Percentiles rank a stretch among this genome's conserved stretches.
Evolutionary conservation across 192 early-diverging fungal genomes (phyloP).

Genomic region (Coemansia guatemalensis): DNA sequence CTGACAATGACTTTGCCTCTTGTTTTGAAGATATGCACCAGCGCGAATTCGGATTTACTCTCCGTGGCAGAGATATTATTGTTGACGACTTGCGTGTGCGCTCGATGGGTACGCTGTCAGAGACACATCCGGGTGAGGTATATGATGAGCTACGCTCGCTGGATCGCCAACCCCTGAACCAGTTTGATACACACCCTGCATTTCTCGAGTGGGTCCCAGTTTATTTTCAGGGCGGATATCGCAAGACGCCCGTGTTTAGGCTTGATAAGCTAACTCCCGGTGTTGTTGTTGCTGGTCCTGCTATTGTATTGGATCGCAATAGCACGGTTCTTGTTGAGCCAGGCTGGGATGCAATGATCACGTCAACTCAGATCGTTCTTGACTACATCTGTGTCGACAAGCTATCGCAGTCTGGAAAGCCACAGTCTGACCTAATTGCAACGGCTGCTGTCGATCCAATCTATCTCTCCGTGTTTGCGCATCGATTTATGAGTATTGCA

Average conservation of each 20-base stretch:
- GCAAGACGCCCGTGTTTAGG: conserved; percentile 69
- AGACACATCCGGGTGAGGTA: conserved; percentile 31
- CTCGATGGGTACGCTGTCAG: conserved; percentile 61
- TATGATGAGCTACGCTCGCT: conserved; percentile 54
- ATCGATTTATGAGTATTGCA: conserved; percentile 97
- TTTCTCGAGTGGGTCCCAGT: conserved; percentile 55
- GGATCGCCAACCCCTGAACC: neutral
- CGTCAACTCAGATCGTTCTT: conserved; percentile 62
- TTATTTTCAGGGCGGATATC: conserved; percentile 79
- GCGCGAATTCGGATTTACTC: conserved; percentile 95
- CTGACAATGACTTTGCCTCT: conserved; percentile 54
- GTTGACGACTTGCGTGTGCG: conserved; percentile 94
- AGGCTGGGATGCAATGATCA: conserved; percentile 72
- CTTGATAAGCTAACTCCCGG: conserved; percentile 67
- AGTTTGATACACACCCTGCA: conserved; percentile 14
- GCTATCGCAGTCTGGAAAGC: neutral
- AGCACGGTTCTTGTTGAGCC: conserved; percentile 88
- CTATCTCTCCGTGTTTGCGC: conserved; percentile 86
- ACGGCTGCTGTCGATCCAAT: conserved; percentile 81
- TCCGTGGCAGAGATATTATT: conserved; percentile 76
- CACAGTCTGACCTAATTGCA: neutral
- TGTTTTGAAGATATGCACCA: conserved; percentile 76
- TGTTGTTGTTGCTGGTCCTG: conserved; percentile 74
- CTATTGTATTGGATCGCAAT: conserved; percentile 87
- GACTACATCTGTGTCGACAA: conserved; percentile 1